Base-by-base conservation (phyloP, 441 rosid genomes). In the Gossypium trilobum region DNA sequence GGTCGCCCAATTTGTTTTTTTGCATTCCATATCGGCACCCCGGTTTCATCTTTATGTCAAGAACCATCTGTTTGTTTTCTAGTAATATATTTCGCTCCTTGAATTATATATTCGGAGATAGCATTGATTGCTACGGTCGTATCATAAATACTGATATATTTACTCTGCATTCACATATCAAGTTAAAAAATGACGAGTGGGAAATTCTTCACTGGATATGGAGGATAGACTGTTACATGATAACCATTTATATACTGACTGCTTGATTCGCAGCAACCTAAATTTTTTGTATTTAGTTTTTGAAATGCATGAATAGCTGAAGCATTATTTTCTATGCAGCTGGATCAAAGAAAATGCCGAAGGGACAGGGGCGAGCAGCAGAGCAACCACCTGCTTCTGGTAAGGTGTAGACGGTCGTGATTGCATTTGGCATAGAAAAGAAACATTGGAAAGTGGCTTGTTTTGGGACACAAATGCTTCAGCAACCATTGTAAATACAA, bases 261-360 rank as follows among this genome's bases (percentile, higher is more conserved):
- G 16, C 14, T 42, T 0, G 17, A 64, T 64, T 29, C 25, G 17
- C 20, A 42, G 17, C 69, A 11, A 5, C 60, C 6, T 58, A 11
- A 25, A 20, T 3, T 36, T 36, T 10, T 11, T 2, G 9, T 13
- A 2, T 2, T 20, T 13, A 42, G 31, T 20, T n/a, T 22, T 10
- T 44, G 7, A 14, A 65, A 65, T 44, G 70, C 13, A 22, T 11
- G 25, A 42, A 44, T 65, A 44, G 20, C 54, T 79, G 22, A 65
- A 5, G 48, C 16, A 0, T 27, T 36, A 39, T 57, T 73, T 7
- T 70, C 20, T 71, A 7, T 82, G 71, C 91, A 89, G 91, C 82
- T 4, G 81, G 60, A 4, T 80, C 88, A 16, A 89, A 89, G 84
- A 86, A 89, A 75, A 80, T 85, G 90, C 91, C 91, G 2, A 77